Evolutionary conservation across 164 flowering plant species (phyloP), one percentile per base, ranked within the genome.

Genomic region (Sedum album): DNA sequence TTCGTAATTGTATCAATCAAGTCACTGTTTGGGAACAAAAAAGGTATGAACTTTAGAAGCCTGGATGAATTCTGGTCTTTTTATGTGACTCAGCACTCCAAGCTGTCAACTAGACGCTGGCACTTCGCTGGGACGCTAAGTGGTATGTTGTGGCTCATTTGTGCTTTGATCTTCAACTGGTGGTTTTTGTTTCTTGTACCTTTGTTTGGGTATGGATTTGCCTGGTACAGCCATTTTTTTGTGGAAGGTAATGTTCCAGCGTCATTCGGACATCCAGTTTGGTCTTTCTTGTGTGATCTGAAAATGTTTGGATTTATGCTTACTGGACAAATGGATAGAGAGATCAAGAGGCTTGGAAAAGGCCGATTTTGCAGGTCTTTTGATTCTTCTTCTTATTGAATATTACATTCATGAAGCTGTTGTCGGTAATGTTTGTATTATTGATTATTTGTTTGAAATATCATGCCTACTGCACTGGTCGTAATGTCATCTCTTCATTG

Each of bases 281-380:
- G n/a, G n/a, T 93, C 98, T 0, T 69, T 93, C 25, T 14, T 85
- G 0, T 93, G 97, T 76, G 98, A 93, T 82, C 76, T 73, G 74
- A 93, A 91, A 86, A 93, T 93, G 98, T 90, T 90, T 79, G 92
- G 91, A 1, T 78, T 93, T 75, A 93, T 93, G 92, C 82, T 89
- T 38, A 89, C 96, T 44, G 98, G 98, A 4, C 76, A 82, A 35
- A 90, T 93, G 94, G 98, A 93, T 78, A 86, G 76, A 70, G 98
- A 93, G 81, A 91, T 91, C 72, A 93, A 89, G 82, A 78, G 97
- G 78, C 92, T 90, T 60, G 98, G 98, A 15, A 93, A 93, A 84
- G 97, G 78, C 98, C 98, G 14, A 76, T 90, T 1, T 78, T 88
- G 38, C 36, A 62, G 38, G 65, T 62, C 6, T 62, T 30, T 10